Conservation (phyloP, 23 red algal species). For the Agarophyton chilense region DNA sequence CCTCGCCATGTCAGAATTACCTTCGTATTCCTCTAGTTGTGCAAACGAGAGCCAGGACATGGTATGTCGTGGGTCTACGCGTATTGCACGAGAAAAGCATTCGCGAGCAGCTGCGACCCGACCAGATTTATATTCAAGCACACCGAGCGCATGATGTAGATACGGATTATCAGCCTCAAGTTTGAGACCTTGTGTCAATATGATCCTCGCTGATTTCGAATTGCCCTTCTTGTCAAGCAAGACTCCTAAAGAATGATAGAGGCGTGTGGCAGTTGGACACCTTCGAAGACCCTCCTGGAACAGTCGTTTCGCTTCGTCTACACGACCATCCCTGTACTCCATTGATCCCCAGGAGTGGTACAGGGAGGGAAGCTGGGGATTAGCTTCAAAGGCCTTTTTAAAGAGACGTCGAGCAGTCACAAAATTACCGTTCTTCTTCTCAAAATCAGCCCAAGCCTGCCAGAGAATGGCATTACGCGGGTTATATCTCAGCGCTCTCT, state of each 20-base stretch:
- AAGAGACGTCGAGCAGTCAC: constrained; percentile 84
- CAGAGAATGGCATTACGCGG: constrained; percentile 89
- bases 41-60: constrained; percentile 83
- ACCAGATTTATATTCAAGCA: constrained; percentile 86
- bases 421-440: constrained; percentile 68
- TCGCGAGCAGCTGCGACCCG: constrained; percentile 66
- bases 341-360: constrained; percentile 96
- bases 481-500: constrained; percentile 61
- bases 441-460: constrained; percentile 92
- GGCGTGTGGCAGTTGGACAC: constrained; percentile 63
- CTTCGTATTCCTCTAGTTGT: constrained; percentile 85
- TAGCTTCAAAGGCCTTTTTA: constrained; percentile 41
- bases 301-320: constrained; percentile 59
- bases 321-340: constrained; percentile 71
- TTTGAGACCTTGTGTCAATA: constrained; percentile 78
- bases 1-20: constrained; percentile 51
- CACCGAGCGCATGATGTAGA: constrained; percentile 80
- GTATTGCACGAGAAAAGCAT: constrained; percentile 69
- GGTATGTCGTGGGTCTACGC: constrained; percentile 77
- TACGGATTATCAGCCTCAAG: constrained; percentile 81
- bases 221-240: constrained; percentile 86
- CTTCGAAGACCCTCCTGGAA: constrained; percentile 64
- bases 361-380: constrained; percentile 55
- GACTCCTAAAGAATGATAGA: constrained; percentile 89
- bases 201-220: constrained; percentile 68